These are phyloP conservation scores for Albatrellus ellisii DNA, from an alignment of 768 basidiomycete genomes.

Conservation along the genomic window DNA sequence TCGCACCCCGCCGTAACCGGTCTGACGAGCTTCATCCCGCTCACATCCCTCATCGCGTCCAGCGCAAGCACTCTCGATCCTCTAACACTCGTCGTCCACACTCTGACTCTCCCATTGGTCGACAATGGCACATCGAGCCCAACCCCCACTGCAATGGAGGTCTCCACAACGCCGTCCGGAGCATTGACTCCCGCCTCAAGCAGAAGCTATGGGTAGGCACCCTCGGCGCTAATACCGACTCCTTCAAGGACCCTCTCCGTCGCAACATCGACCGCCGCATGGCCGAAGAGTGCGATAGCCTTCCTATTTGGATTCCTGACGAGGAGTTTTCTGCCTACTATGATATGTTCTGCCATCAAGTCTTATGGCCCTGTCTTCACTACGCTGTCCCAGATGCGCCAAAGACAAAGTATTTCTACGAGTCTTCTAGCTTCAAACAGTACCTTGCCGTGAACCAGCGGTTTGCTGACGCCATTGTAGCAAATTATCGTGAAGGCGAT, in stretches of 20 bases:
- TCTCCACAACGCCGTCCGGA: constrained; percentile 64
- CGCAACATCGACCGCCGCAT: constrained; percentile 41
- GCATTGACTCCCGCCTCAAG: constrained; percentile 41
- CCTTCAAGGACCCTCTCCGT: constrained; percentile 41
- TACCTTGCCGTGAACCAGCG: constrained; percentile 85
- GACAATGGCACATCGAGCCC: constrained; percentile 33
- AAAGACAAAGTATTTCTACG: constrained; percentile 69
- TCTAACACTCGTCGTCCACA: constrained; percentile 31
- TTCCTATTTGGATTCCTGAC: constrained; percentile 74
- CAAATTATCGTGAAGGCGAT: constrained; percentile 78
- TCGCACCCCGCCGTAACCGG: constrained; percentile 12
- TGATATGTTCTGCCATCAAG: constrained; percentile 83
- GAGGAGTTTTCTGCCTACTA: constrained; percentile 69
- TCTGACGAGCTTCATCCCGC: constrained; percentile 19
- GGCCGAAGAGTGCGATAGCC: constrained; percentile 24
- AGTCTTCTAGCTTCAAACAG: constrained; percentile 68
- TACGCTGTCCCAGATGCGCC: constrained; percentile 82
- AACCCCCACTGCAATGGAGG: constrained; percentile 77
- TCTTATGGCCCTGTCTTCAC: constrained; percentile 81
- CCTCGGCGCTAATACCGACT: constrained; percentile 58
- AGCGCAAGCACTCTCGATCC: constrained; percentile 41
- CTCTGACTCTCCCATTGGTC: constrained; percentile 18
- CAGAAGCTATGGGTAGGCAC: constrained; percentile 57
- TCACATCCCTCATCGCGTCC: constrained; percentile 25
- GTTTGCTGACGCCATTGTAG: constrained; percentile 77